Evolutionary conservation across 768 basidiomycete genomes (phyloP).

Genomic region (Russula virescens): DNA sequence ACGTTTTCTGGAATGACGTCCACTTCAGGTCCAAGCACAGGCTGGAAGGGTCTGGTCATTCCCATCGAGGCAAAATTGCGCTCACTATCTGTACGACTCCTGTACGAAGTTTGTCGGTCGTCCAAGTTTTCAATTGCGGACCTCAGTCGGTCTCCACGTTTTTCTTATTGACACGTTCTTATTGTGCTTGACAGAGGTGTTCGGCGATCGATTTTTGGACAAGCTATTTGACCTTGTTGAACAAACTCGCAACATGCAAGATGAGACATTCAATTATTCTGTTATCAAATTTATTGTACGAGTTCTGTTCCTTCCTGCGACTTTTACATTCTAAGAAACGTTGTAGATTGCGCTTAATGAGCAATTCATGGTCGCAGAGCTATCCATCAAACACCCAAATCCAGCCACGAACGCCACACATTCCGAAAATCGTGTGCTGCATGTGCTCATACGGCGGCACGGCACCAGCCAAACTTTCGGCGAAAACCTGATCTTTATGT

Average conservation of each 20-base stretch:
- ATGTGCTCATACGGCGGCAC: slow-evolving; percentile 76
- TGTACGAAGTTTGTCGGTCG: slow-evolving; percentile 92
- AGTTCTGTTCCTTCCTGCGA: slow-evolving; percentile 8
- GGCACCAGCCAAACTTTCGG: slow-evolving; percentile 93
- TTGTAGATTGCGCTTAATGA: slow-evolving; percentile 91
- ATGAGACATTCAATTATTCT: slow-evolving; percentile 92
- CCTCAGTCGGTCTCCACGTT: slow-evolving; percentile 50
- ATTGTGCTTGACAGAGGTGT: slow-evolving; percentile 48
- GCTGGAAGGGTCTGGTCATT: slow-evolving; percentile 36
- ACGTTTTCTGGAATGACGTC: slow-evolving; percentile 34
- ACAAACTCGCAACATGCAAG: slow-evolving; percentile 77
- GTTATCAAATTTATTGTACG: slow-evolving; percentile 91
- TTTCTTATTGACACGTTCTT: background rate
- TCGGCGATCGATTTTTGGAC: slow-evolving; percentile 80
- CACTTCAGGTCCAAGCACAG: slow-evolving; percentile 31
- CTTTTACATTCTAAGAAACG: slow-evolving; percentile 14
- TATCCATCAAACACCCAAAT: slow-evolving; percentile 31
- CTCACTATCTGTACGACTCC: slow-evolving; percentile 59
- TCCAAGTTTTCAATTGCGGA: slow-evolving; percentile 77
- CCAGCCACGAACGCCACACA: slow-evolving; percentile 24
- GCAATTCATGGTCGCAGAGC: slow-evolving; percentile 92
- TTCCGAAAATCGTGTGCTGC: slow-evolving; percentile 67
- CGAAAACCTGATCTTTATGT: slow-evolving; percentile 98
- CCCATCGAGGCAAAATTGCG: slow-evolving; percentile 84
- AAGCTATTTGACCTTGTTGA: slow-evolving; percentile 91